Base-by-base conservation (phyloP, 148 eudicot species). In the Arctostaphylos glauca region DNA sequence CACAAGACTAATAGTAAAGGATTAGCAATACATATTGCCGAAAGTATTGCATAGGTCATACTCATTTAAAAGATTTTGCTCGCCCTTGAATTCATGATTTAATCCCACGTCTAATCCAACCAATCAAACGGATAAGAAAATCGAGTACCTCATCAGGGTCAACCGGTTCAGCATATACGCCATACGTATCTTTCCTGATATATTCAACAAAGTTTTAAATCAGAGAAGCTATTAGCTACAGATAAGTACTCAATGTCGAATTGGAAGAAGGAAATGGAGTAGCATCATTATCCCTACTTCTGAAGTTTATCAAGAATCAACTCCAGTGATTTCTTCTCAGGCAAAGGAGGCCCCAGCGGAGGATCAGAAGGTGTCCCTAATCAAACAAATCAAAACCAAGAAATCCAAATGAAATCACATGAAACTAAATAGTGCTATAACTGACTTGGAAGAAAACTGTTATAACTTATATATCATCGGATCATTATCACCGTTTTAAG, bases 181-280 rank as follows among this genome's bases (percentile, higher is more conserved):
- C 97, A 85, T 94, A 96, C 9, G 90, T 94, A 84, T 96, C 99
- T 86, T 94, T 96, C 94, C 99, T 96, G 97, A 79, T 88, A 93
- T 82, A 86, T 82, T 76, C 31, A 85, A 91, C 86, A 47, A 72
- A 66, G 59, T 75, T 68, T 16, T 76, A 77, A 70, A 76, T 81
- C 66, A 83, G 73, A 80, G 31, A 77, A n/a, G 4, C 52, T 58
- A 53, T 48, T 46, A 76, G 56, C 76, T 80, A 43, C 19, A 46
- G 46, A 77, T n/a, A 84, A 77, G 43, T 74, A 79, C 23, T 77
- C 14, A 56, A 44, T 3, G 56, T 23, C 41, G n/a, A 54, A 54
- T 41, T 2, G 43, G 15, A 38, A 70, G 77, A 41, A 81, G 66
- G 18, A 66, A 15, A 25, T 5, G 15, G 9, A 75, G 52, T 10